Evolutionary conservation across 2,329 filamentous ascomycete species (phyloP).

Genomic region (Phoma sp.): DNA sequence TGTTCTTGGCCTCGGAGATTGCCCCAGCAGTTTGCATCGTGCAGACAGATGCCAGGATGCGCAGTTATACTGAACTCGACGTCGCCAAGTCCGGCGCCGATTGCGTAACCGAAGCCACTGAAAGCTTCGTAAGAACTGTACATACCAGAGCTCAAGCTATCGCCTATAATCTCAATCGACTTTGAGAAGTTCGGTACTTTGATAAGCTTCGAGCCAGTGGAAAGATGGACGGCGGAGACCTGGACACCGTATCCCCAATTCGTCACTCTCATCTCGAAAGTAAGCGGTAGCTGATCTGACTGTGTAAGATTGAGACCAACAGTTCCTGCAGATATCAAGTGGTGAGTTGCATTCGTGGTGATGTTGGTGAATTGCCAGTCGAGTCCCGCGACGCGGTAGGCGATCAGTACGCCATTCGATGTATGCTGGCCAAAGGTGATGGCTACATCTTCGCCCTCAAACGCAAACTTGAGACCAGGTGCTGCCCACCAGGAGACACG

Average conservation of each 20-base stretch:
- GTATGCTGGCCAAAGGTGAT: slow-evolving; percentile 62
- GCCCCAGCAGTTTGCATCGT: slow-evolving; percentile 64
- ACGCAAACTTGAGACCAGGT: slow-evolving; percentile 62
- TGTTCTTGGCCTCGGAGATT: slow-evolving; percentile 43
- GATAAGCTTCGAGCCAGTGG: slow-evolving; percentile 53
- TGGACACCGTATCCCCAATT: slow-evolving; percentile 68
- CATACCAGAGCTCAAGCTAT: slow-evolving; percentile 61
- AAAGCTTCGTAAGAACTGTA: slow-evolving; percentile 66
- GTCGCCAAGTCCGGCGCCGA: slow-evolving; percentile 63
- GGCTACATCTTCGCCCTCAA: slow-evolving; percentile 60
- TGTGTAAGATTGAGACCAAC: slow-evolving; percentile 54
- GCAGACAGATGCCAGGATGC: slow-evolving; percentile 64
- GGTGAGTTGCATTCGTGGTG: slow-evolving; percentile 62
- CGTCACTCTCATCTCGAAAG: slow-evolving; percentile 62
- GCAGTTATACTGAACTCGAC: slow-evolving; percentile 65
- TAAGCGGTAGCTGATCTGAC: slow-evolving; percentile 52
- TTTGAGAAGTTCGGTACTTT: slow-evolving; percentile 48
- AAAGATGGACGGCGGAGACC: slow-evolving; percentile 60
- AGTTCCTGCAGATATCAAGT: slow-evolving; percentile 58
- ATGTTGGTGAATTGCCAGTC: slow-evolving; percentile 69
- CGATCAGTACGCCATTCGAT: slow-evolving; percentile 59
- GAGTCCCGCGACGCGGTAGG: slow-evolving; percentile 63
- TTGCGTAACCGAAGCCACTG: slow-evolving; percentile 62
- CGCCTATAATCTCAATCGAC: slow-evolving; percentile 55
- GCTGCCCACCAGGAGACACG: slow-evolving; percentile 67